Percentiles rank a stretch among this genome's conserved stretches.
These are phyloP conservation scores for Austropuccinia psidii DNA, from an alignment of 1,284 basidiomycete species.

Conservation along the genomic window DNA sequence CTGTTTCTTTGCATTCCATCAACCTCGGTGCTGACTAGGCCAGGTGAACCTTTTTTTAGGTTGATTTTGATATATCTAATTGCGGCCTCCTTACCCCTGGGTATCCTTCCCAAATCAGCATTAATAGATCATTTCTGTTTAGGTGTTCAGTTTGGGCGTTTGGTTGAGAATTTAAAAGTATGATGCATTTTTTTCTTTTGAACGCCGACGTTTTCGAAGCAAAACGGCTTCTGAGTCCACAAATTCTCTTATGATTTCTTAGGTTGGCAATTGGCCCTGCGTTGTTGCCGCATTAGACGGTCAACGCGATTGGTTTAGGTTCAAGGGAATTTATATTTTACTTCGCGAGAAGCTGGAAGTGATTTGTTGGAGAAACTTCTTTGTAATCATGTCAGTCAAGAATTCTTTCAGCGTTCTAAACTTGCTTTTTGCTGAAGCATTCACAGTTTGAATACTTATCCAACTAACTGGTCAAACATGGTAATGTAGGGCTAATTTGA, in stretches of 20 bases:
- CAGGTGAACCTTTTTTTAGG: constrained; percentile 36
- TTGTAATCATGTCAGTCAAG: constrained; percentile 45
- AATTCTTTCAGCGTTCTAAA: too few relatives aligned
- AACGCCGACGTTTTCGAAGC: not conserved
- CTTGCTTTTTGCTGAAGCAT: not conserved
- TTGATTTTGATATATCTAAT: constrained; percentile 48
- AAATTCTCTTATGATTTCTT: not conserved
- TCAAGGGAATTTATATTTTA: constrained; percentile 47
- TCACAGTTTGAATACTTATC: too few relatives aligned
- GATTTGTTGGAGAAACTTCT: constrained; percentile 49
- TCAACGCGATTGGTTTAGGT: constrained; percentile 46
- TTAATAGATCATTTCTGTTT: constrained; percentile 46
- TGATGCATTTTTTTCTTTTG: not conserved
- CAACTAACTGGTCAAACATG: too few relatives aligned
- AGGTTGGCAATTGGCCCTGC: constrained; percentile 45
- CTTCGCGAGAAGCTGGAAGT: constrained; percentile 49
- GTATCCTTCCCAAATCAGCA: constrained; percentile 45
- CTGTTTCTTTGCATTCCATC: constrained; percentile 6
- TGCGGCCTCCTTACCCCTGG: constrained; percentile 48
- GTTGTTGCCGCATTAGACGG: constrained; percentile 44
- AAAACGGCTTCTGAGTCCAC: not conserved
- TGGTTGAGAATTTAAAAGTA: constrained; percentile 40
- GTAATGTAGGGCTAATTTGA: constrained; percentile 36
- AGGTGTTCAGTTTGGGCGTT: constrained; percentile 39
- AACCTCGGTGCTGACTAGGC: not conserved